Evolutionary conservation across 2,329 filamentous ascomycete genomes (phyloP), one percentile per base, ranked within the genome.

Genomic region (Pseudogymnoascus sp.): DNA sequence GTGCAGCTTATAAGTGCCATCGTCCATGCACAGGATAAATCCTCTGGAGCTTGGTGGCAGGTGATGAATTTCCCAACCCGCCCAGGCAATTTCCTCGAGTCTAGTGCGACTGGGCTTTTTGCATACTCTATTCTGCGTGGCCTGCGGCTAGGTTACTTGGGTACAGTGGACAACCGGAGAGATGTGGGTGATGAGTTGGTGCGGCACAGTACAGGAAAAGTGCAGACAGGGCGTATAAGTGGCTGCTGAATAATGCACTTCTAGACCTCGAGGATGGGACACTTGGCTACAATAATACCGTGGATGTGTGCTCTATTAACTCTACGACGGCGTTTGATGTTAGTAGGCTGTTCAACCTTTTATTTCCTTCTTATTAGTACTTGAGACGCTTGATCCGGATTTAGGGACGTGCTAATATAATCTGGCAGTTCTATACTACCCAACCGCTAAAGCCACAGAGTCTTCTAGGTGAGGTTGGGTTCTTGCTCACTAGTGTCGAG

Each of bases 21-120:
- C 2, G 12, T 52, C 14, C 41, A 6, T 21, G 26, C 26, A 12
- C 60, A 61, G 33, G 60, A 61, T 23, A 11, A 4, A 21, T 35
- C 72, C 1, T 72, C 74, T 5, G 73, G 69, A 16, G 77, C 74
- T 75, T 77, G 74, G 73, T 52, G 45, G 45, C 70, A 75, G 64
- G 66, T 77, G n/a, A 66, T 77, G 67, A 67, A 68, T 43, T 39
- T 63, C 26, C 63, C 63, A n/a, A 68, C 66, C 2, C 63, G 62
- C 11, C 65, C 63, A 38, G 70, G 70, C 7, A 76, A 76, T 63
- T 76, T 75, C 62, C 72, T 76, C 63, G 74, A 76, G 68, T 73
- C 71, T 21, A 75, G 73, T 62, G 72, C 66, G 19, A 72, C 66
- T 2, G 73, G 73, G 31, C 74, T 76, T 73, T 76, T 76, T 64